Evolutionary conservation across 129 eudicot genomes (phyloP), one percentile per base, ranked within the genome.

Genomic region (Flaveria robusta): DNA sequence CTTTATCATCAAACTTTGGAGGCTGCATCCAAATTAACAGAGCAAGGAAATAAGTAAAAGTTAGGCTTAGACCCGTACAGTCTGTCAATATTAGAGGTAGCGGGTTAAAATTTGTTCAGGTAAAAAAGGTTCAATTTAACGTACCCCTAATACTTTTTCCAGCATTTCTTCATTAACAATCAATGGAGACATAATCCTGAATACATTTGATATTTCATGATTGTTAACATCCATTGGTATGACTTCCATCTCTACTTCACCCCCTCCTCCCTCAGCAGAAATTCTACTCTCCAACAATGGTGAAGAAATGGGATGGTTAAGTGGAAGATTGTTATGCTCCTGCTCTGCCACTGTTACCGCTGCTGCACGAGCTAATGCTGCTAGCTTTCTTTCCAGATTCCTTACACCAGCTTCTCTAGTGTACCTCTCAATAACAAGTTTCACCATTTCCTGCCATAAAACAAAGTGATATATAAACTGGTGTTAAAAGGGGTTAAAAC

Each of bases 361-460:
- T 37, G 97, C 98, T 77, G 97, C 92, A 78, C 98, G 98, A 82
- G 98, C 98, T 81, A 93, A 83, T 55, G 97, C 92, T 9, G 97
- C 94, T 58, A 93, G 78, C 83, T 87, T 90, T 47, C 98, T 86
- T 75, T 93, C 98, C 63, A 93, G 89, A 76, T 83, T 90, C 72
- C 98, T 81, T 51, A 93, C 98, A 74, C 98, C 98, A 78, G 98
- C 98, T 87, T 93, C 98, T 85, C 97, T 87, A 19, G 98, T 90
- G 77, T 93, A 93, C 76, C 87, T 79, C 68, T 93, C 88, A 68
- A 93, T 93, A 27, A 93, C 88, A 77, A 88, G 96, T 82, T 90
- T 82, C 77, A 93, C 91, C 91, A 88, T 88, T 13, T 45, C 87
- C 98, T 93, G 74, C 83, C 74, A 84, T 47, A 75, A 71, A 68